Evolutionary conservation across 2,329 filamentous ascomycete genomes (phyloP), one percentile per base, ranked within the genome.

Genomic region (Stenocarpella maydis): DNA sequence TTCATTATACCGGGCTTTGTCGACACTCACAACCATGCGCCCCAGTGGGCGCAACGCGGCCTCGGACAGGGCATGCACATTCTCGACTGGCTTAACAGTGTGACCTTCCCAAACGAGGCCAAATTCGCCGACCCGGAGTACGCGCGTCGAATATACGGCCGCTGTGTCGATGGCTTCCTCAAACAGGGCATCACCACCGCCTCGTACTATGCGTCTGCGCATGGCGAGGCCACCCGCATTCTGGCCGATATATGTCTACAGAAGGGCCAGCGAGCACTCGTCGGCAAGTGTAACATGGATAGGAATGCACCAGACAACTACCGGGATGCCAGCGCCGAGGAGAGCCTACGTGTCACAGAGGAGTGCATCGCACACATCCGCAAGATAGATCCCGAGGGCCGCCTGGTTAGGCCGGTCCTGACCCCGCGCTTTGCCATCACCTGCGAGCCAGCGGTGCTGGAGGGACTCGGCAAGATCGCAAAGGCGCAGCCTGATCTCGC

Each of bases 21-120:
- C 65, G 90, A 92, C 79, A 91, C 89, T 1, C 90, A 92, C 77
- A 90, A 90, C 71, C 90, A 92, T 74, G 90, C 90, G 0, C 89
- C 90, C 47, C 84, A 87, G 73, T 86, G 82, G 81, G 78, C 82
- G 17, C 82, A 83, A 77, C 79, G 83, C 28, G 83, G 85, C 34
- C 78, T 86, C 5, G 83, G 83, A 6, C 83, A 86, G 73, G 80
- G 85, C 52, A 79, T 85, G 76, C 82, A 87, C 71, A 85, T 88
- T 70, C 80, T 90, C 9, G 86, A 91, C 74, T 92, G 90, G 90
- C 82, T 92, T 1, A 82, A 87, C 41, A 77, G 85, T n/a, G 81
- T 90, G 31, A 92, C 90, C 0, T 92, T 91, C 73, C 88, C 87
- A 1, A 84, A 88, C 71, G 90, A 92, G 76, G 85, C 88, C 4